Evolutionary conservation across 352 stramenopile species (phyloP).

Genomic region (Globisporangium parvum): DNA sequence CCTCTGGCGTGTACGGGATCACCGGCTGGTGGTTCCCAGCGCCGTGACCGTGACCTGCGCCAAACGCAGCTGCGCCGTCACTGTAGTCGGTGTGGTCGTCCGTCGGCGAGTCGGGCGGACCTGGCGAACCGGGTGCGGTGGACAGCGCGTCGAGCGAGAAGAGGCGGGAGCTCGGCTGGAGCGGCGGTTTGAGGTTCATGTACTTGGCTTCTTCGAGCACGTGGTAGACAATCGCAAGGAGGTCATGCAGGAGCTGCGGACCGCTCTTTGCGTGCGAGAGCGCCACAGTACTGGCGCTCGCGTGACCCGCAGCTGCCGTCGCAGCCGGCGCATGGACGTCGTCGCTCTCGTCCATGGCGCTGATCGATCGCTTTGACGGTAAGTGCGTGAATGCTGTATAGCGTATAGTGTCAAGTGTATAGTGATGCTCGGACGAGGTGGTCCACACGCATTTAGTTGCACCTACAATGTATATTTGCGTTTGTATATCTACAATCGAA

Average conservation of each 20-base stretch:
- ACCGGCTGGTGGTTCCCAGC: constrained; percentile 32
- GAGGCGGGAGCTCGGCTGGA: constrained; percentile 72
- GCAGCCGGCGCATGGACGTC: not conserved
- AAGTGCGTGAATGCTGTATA: too few species aligned
- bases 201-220: constrained; percentile 79
- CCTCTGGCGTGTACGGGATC: constrained; percentile 69
- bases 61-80: constrained; percentile 27
- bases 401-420: too few species aligned
- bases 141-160: constrained; percentile 51
- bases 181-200: constrained; percentile 79
- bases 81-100: constrained; percentile 58
- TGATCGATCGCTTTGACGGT: not conserved
- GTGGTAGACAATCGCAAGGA: constrained; percentile 69
- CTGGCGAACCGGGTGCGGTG: constrained; percentile 24
- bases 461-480: too few species aligned
- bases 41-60: constrained; percentile 18
- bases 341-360: not conserved
- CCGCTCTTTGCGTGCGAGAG: constrained; percentile 31
- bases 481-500: too few species aligned
- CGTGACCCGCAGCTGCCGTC: too few species aligned
- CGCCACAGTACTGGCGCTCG: not conserved
- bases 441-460: too few species aligned
- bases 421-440: too few species aligned
- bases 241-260: constrained; percentile 52
- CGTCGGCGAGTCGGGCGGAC: constrained; percentile 25